Percentiles rank a stretch among this genome's conserved stretches.
These are phyloP conservation scores for Penicillium mononematosum DNA, from an alignment of 495 filamentous ascomycete species.

Conservation along the genomic window DNA sequence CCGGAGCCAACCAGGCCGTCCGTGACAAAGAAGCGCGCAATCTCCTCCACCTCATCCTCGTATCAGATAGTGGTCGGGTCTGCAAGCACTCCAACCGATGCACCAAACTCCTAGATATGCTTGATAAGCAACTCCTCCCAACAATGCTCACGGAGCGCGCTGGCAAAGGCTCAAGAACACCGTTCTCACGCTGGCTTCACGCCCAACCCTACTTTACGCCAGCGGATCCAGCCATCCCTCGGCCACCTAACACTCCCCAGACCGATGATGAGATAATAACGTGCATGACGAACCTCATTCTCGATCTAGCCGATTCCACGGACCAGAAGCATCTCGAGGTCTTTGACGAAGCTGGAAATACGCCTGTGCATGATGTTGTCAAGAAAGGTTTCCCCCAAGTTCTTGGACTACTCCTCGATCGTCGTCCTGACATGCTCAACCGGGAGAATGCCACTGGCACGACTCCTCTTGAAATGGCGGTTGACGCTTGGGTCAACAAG, in stretches of 20 bases:
- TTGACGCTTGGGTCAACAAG: conserved; percentile 48
- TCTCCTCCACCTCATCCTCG: conserved; percentile 56
- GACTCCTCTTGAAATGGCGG: conserved; percentile 65
- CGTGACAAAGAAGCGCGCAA: conserved; percentile 56
- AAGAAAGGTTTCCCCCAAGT: conserved; percentile 34
- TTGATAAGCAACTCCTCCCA: conserved; percentile 49
- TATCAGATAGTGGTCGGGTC: neutral
- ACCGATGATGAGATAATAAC: neutral
- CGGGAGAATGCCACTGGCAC: conserved; percentile 69
- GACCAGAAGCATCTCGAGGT: conserved; percentile 54
- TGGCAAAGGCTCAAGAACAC: conserved; percentile 48
- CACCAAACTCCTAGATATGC: conserved; percentile 46
- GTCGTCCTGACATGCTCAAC: conserved; percentile 56
- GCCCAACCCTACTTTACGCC: neutral
- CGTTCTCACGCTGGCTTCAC: conserved; percentile 43
- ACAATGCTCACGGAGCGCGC: conserved; percentile 49
- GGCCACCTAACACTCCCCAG: neutral
- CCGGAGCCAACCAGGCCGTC: conserved; percentile 62
- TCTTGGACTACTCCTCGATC: conserved; percentile 50
- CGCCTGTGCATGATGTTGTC: conserved; percentile 59
- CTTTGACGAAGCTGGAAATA: conserved; percentile 67
- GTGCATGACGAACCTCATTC: conserved; percentile 33
- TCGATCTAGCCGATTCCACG: conserved; percentile 49
- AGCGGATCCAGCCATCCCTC: neutral
- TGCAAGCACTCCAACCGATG: conserved; percentile 30